Evolutionary conservation across 345 rosid genomes (phyloP).

Genomic region (Hibiscus tridactylites): DNA sequence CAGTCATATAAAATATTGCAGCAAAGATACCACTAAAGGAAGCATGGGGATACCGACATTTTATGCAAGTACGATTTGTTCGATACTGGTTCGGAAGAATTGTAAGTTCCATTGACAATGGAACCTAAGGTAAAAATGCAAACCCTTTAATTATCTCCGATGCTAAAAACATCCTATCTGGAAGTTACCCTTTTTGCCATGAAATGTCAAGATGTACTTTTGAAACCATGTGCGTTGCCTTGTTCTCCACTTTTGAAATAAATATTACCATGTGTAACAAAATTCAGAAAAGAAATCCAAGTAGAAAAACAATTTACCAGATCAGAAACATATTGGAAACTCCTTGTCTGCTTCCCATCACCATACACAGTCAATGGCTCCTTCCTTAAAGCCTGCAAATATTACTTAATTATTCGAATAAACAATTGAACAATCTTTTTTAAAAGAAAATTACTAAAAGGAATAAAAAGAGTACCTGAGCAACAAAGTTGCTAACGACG

Average conservation of each 20-base stretch:
- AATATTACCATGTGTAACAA: neutral
- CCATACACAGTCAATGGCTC: conserved; percentile 98
- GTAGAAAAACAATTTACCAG: conserved; percentile 28
- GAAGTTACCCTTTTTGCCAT: neutral
- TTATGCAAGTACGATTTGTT: neutral
- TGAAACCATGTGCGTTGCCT: neutral
- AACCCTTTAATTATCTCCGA: neutral
- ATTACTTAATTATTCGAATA: neutral
- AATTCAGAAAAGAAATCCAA: neutral
- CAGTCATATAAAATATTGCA: neutral
- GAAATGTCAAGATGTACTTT: neutral
- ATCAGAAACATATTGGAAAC: conserved; percentile 97
- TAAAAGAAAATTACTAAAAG: neutral
- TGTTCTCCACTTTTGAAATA: neutral
- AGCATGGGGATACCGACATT: neutral
- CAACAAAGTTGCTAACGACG: conserved; percentile 96
- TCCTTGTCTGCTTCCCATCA: conserved; percentile 98
- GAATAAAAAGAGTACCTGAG: conserved; percentile 47
- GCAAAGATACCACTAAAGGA: neutral
- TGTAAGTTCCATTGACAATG: neutral
- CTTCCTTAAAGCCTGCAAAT: conserved; percentile 81
- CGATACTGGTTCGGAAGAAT: neutral
- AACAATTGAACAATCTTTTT: neutral
- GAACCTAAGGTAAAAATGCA: neutral
- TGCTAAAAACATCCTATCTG: neutral